Conservation (phyloP, 371 early-diverging fungal species). For the Cladochytrium tenue region DNA sequence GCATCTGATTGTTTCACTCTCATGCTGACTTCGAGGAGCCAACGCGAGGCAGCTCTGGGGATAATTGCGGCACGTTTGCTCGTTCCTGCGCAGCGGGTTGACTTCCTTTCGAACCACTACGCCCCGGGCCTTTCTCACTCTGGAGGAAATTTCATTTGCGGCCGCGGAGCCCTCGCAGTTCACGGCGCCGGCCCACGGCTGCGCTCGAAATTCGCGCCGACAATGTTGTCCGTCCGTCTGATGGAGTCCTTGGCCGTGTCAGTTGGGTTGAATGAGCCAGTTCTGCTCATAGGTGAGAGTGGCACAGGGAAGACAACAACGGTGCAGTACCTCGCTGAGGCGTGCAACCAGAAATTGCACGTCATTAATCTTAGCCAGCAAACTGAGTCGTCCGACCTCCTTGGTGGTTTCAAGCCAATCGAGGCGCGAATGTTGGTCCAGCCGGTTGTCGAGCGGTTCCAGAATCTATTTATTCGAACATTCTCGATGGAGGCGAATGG, state of each 20-base stretch:
- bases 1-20: slow-evolving; percentile 87
- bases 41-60: slow-evolving; percentile 29
- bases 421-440: slow-evolving; percentile 80
- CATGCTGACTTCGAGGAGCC: slow-evolving; percentile 73
- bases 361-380: slow-evolving; percentile 98
- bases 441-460: slow-evolving; percentile 83
- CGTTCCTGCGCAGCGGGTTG: slow-evolving; percentile 70
- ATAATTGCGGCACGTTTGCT: slow-evolving; percentile 72
- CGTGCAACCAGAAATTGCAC: slow-evolving; percentile 74
- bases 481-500: slow-evolving; percentile 85
- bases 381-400: slow-evolving; percentile 93
- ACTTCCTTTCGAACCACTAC: slow-evolving; percentile 72
- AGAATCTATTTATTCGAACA: slow-evolving; percentile 78
- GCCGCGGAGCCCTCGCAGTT: background rate
- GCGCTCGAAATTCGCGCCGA: slow-evolving; percentile 34
- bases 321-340: slow-evolving; percentile 90
- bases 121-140: slow-evolving; percentile 59
- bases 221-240: slow-evolving; percentile 29
- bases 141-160: background rate
- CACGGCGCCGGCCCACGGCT: background rate
- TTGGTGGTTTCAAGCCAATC: slow-evolving; percentile 98
- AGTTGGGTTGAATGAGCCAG: slow-evolving; percentile 78
- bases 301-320: slow-evolving; percentile 98
- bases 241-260: slow-evolving; percentile 85
- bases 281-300: slow-evolving; percentile 95